Percentiles rank a stretch among this genome's conserved stretches.
Evolutionary conservation across 345 rosid genomes (phyloP).

Genomic region (Eutrema heterophyllum): DNA sequence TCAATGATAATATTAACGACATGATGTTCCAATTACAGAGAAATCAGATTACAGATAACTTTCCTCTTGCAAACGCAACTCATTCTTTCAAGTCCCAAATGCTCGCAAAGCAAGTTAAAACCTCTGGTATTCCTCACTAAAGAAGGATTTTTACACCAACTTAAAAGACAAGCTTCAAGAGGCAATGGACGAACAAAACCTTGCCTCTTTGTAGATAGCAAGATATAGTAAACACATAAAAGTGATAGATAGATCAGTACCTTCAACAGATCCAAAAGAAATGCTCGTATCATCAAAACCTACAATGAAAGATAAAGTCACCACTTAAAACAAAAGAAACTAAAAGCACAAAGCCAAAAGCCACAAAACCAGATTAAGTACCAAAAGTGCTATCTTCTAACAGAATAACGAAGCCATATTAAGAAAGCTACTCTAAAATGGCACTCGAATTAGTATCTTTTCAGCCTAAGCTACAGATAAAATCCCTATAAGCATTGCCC

Average conservation of each 20-base stretch:
- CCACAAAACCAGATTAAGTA: background rate
- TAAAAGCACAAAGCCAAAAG: background rate
- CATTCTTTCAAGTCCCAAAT: slow-evolving; percentile 13
- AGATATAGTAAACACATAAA: slow-evolving; percentile 18
- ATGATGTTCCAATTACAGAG: background rate
- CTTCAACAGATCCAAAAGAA: slow-evolving; percentile 92
- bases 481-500: slow-evolving; percentile 3
- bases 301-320: slow-evolving; percentile 34
- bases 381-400: slow-evolving; percentile 13
- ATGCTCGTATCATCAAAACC: slow-evolving; percentile 87
- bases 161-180: slow-evolving; percentile 11
- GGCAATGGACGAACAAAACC: background rate
- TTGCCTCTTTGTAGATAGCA: background rate
- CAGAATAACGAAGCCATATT: background rate
- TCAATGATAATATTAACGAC: no score
- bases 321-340: background rate
- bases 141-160: background rate
- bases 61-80: background rate
- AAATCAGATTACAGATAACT: background rate
- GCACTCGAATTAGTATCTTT: background rate
- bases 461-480: background rate
- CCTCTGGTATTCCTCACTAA: background rate
- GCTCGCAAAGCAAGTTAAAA: background rate
- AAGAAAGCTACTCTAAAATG: slow-evolving; percentile 11
- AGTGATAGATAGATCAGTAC: slow-evolving; percentile 39